Evolutionary conservation across 2,329 filamentous ascomycete species (phyloP), one percentile per base, ranked within the genome.

Genomic region (Arthrobotrys musiformis): DNA sequence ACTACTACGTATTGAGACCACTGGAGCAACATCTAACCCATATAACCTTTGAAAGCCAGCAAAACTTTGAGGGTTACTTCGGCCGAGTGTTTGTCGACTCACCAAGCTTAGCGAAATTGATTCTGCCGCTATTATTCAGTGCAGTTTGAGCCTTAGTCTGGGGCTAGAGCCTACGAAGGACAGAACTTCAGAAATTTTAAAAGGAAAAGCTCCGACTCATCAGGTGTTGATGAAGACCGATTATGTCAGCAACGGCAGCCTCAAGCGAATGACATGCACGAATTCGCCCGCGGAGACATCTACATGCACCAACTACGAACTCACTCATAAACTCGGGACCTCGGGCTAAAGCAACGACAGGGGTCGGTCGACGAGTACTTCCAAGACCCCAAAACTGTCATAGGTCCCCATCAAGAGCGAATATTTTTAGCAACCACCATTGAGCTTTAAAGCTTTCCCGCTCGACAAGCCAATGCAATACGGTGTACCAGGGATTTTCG

Each of bases 371-470:
- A 33, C 68, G 40, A 44, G 48, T 62, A n/a, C n/a, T n/a, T 48
- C 60, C 68, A 63, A 72, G 58, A 26, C 46, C 58, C 48, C 48
- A 72, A 70, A 63, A 33, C 56, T 44, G 70, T 67, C 61, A 61
- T 61, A 74, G 50, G 54, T 50, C 8, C 19, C 44, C 70, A 33
- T 54, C 3, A 52, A 46, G 30, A 0, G 17, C 64, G 64, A 70
- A 42, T 76, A 76, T 76, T 76, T 76, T 76, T 76, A 76, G 72
- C 48, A 76, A 60, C 72, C 44, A 56, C 56, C 67, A 63, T 70
- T 54, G 40, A 63, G 44, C 67, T 70, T 70, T 54, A 50, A 63
- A 46, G 17, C 44, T 64, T 70, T 35, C 58, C 33, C n/a, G 28
- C 7, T 19, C n/a, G 3, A 48, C 26, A 52, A 15, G 13, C 2